Evolutionary conservation across 306 rosid species (phyloP).

Genomic region (Vigna reflexopilosa): DNA sequence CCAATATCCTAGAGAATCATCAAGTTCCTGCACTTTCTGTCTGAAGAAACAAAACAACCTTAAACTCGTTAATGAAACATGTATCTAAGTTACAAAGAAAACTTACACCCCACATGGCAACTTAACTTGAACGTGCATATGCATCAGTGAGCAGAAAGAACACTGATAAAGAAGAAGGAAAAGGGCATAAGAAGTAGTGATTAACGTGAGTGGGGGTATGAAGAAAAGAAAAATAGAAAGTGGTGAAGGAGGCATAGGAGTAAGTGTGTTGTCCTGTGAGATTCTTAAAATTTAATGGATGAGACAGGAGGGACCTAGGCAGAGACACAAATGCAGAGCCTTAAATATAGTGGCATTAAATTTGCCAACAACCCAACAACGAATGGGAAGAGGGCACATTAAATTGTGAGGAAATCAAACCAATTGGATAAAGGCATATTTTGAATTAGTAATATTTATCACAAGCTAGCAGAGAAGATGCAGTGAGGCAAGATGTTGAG

Average conservation of each 20-base stretch:
- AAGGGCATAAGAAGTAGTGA: neutral
- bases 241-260: conserved; percentile 49
- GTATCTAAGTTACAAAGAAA: conserved; percentile 23
- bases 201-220: conserved; percentile 35
- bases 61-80: conserved; percentile 4
- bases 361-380: conserved; percentile 67
- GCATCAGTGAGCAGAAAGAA: neutral
- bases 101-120: conserved; percentile 12
- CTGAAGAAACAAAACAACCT: conserved; percentile 19
- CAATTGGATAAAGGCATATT: conserved; percentile 41
- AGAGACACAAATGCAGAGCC: conserved; percentile 47
- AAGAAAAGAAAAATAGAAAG: conserved; percentile 36
- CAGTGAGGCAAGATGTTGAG: conserved; percentile 45
- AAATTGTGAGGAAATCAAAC: conserved; percentile 41
- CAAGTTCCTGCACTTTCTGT: conserved; percentile 36
- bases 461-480: conserved; percentile 14
- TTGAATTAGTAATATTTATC: conserved; percentile 27
- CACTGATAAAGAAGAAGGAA: conserved; percentile 30
- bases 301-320: conserved; percentile 45
- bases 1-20: conserved; percentile 8
- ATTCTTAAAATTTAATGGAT: conserved; percentile 53
- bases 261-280: conserved; percentile 52
- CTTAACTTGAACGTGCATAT: conserved; percentile 14
- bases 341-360: conserved; percentile 63
- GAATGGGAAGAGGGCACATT: conserved; percentile 61